These are phyloP conservation scores for Colletotrichum ledebouriae DNA, from an alignment of 2,329 filamentous ascomycete species.

Conservation along the genomic window DNA sequence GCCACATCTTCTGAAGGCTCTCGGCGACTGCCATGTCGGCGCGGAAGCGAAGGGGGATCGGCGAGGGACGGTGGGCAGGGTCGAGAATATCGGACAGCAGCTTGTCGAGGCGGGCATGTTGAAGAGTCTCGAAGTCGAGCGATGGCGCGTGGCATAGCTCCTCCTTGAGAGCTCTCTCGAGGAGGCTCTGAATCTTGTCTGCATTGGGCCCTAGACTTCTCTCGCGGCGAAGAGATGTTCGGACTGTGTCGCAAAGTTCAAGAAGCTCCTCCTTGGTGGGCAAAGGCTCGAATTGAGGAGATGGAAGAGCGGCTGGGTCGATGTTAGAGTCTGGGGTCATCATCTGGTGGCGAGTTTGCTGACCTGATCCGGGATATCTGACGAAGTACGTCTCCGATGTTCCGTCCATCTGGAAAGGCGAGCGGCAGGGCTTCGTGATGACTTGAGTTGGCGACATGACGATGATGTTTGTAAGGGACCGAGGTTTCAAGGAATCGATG, in stretches of 20 bases:
- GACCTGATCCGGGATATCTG: slow-evolving; percentile 36
- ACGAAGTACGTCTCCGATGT: slow-evolving; percentile 33
- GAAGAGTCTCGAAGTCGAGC: slow-evolving; percentile 57
- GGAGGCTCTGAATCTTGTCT: slow-evolving; percentile 55
- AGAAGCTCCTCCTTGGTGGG: slow-evolving; percentile 47
- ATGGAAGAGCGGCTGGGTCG: slow-evolving; percentile 12
- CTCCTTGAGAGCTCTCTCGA: slow-evolving; percentile 55
- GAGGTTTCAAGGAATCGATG: background rate
- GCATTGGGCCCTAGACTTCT: slow-evolving; percentile 50
- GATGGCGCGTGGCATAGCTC: slow-evolving; percentile 52
- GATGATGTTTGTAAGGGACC: background rate
- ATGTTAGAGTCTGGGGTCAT: slow-evolving; percentile 7
- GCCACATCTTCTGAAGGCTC: slow-evolving; percentile 59
- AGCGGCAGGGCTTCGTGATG: slow-evolving; percentile 22
- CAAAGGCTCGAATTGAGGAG: slow-evolving; percentile 25
- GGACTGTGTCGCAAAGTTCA: slow-evolving; percentile 58
- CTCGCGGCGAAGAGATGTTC: slow-evolving; percentile 51
- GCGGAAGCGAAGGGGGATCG: slow-evolving; percentile 49
- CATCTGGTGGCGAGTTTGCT: background rate
- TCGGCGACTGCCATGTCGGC: slow-evolving; percentile 54
- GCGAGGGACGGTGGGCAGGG: slow-evolving; percentile 47
- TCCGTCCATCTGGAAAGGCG: slow-evolving; percentile 35
- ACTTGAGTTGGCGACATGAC: slow-evolving; percentile 39
- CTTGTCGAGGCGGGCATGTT: slow-evolving; percentile 57
- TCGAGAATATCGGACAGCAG: slow-evolving; percentile 57